Conservation (phyloP, 1,284 basidiomycete species). For the Leccinum griseonigrum region DNA sequence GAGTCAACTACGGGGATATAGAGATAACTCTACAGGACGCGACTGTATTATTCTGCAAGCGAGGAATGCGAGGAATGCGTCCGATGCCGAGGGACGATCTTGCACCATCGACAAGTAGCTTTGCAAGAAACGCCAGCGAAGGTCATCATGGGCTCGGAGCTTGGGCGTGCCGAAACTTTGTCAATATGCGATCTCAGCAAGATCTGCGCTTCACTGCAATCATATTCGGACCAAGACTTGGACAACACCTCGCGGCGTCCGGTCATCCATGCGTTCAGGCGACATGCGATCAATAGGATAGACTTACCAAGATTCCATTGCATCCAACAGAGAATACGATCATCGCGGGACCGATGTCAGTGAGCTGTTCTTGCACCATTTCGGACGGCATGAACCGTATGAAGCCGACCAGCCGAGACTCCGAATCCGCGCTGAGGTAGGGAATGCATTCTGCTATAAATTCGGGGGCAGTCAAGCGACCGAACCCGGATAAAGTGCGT, state of each 20-base stretch:
- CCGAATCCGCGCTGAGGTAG: conserved; percentile 10
- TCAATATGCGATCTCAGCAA: conserved; percentile 7
- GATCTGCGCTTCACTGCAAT: not conserved
- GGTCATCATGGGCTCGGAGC: too few relatives aligned
- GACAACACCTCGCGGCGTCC: conserved; percentile 13
- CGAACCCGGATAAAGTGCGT: conserved; percentile 13
- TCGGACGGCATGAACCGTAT: conserved; percentile 14
- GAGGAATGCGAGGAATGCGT: too few relatives aligned
- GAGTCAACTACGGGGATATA: too few relatives aligned
- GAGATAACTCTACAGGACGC: too few relatives aligned
- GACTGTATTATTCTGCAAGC: too few relatives aligned
- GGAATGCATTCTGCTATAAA: conserved; percentile 6
- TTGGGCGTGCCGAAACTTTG: conserved; percentile 7
- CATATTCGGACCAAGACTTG: conserved; percentile 17
- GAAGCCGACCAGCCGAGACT: conserved; percentile 5
- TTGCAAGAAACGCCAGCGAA: too few relatives aligned
- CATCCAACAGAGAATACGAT: conserved; percentile 22
- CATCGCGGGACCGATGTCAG: not conserved
- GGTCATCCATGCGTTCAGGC: not conserved
- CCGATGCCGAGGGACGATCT: too few relatives aligned
- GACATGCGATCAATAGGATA: not conserved
- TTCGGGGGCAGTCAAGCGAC: conserved; percentile 11
- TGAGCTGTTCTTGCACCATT: not conserved
- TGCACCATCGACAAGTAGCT: too few relatives aligned
- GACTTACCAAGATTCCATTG: conserved; percentile 12